These are phyloP conservation scores for Coemansia sp. DNA, from an alignment of 192 early-diverging fungal genomes.

Conservation along the genomic window DNA sequence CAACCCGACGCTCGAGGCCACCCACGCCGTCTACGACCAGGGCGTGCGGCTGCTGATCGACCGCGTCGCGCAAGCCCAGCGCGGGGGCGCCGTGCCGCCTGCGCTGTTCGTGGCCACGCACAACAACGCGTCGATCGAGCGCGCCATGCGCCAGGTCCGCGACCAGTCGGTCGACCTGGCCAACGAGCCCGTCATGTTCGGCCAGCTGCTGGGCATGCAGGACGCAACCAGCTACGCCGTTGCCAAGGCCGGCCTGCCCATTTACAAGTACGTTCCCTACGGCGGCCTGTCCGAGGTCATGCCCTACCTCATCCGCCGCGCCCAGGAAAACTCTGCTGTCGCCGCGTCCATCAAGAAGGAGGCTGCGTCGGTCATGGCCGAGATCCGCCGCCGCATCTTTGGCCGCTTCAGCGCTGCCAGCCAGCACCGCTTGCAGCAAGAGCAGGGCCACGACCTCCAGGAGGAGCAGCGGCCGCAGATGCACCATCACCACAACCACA, in stretches of 20 bases:
- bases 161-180: constrained; percentile 53
- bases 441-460: no score
- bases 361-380: constrained; percentile 58
- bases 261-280: constrained; percentile 94
- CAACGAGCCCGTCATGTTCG: constrained; percentile 76
- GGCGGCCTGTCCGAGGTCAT: constrained; percentile 86
- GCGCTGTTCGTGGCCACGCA: constrained; percentile 85
- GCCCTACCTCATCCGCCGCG: constrained; percentile 89
- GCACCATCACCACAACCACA: no score
- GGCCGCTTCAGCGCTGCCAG: constrained; percentile 1
- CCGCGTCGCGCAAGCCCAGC: constrained; percentile 51
- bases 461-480: no score
- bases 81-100: constrained; percentile 39
- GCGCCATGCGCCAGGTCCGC: constrained; percentile 62
- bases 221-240: constrained; percentile 83
- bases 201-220: constrained; percentile 92
- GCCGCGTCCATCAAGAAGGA: constrained; percentile 62
- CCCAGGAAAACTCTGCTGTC: constrained; percentile 89
- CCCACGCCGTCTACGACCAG: constrained; percentile 78
- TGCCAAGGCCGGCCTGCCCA: constrained; percentile 68
- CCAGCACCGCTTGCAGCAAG: no score
- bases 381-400: constrained; percentile 51
- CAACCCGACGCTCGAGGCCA: constrained; percentile 70
- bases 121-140: constrained; percentile 75
- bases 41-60: constrained; percentile 71